These are phyloP conservation scores for Arabidopsis lyrata DNA, from an alignment of 441 rosid genomes.

Conservation along the genomic window DNA sequence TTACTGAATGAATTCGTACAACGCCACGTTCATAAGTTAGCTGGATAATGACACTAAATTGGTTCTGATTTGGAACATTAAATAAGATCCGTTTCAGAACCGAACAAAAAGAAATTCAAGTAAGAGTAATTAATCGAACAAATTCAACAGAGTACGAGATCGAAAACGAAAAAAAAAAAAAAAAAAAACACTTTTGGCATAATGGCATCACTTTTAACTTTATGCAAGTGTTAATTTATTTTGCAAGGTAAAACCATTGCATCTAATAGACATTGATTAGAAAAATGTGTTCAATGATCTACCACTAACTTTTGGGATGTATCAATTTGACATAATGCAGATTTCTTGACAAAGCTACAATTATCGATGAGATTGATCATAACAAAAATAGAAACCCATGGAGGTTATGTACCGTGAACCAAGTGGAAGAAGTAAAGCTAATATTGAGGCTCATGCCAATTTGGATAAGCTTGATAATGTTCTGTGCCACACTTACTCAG, in stretches of 20 bases:
- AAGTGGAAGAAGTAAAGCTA: constrained; percentile 87
- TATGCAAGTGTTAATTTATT: not conserved
- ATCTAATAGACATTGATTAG: not conserved
- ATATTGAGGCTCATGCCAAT: constrained; percentile 74
- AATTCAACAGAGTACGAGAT: not conserved
- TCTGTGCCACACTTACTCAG: constrained; percentile 63
- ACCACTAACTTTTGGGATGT: not conserved
- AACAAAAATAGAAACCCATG: constrained; percentile 60
- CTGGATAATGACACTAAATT: not conserved
- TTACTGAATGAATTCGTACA: constrained; percentile 18
- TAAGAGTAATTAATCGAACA: too few relatives aligned
- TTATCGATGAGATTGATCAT: constrained; percentile 61
- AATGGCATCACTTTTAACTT: not conserved
- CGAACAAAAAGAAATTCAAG: not conserved
- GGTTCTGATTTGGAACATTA: constrained; percentile 1
- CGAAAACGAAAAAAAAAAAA: not conserved
- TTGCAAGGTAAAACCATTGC: not conserved
- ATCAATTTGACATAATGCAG: constrained; percentile 48
- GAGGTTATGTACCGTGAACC: constrained; percentile 76
- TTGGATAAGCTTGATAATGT: constrained; percentile 80
- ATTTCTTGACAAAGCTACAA: constrained; percentile 78
- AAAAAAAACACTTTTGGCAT: not conserved
- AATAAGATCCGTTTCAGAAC: constrained; percentile 9
- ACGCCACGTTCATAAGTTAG: constrained; percentile 3
- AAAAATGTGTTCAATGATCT: not conserved